Conservation (phyloP, 768 basidiomycete species). For the Crassisporium funariophilum region DNA sequence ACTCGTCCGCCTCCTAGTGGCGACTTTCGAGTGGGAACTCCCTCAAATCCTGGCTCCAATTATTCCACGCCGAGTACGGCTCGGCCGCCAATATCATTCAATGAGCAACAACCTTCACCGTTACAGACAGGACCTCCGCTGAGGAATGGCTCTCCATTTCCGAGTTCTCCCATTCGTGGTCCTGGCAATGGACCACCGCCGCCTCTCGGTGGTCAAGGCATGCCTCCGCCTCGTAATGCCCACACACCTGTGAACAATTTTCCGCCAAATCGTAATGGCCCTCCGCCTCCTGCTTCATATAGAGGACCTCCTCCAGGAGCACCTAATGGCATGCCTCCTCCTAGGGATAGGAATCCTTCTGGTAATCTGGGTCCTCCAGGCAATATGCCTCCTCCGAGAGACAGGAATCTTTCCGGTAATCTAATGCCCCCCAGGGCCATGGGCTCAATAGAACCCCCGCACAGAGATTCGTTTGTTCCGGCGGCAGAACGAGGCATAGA, state of each 20-base stretch:
- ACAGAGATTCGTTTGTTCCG: conserved; percentile 22
- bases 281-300: neutral
- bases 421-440: no score
- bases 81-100: conserved; percentile 19
- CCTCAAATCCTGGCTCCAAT: conserved; percentile 12
- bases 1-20: conserved; percentile 22
- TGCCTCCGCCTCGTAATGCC: conserved; percentile 6
- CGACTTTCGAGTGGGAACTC: conserved; percentile 2
- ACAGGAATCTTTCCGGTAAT: no score
- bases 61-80: conserved; percentile 26
- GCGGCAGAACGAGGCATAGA: conserved; percentile 48
- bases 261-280: no score
- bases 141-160: conserved; percentile 11
- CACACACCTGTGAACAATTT: no score
- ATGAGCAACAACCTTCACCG: conserved; percentile 10
- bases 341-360: neutral
- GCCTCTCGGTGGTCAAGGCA: neutral
- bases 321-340: conserved; percentile 1
- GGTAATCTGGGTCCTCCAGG: neutral
- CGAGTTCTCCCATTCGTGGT: conserved; percentile 5
- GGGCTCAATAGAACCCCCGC: neutral
- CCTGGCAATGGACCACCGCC: conserved; percentile 1
- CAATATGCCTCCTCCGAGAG: conserved; percentile 1
- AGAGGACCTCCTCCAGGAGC: no score
- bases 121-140: conserved; percentile 5